phyloP scores from a whole-genome alignment of 768 basidiomycete genomes.

The Gautieria morchelliformis region DNA sequence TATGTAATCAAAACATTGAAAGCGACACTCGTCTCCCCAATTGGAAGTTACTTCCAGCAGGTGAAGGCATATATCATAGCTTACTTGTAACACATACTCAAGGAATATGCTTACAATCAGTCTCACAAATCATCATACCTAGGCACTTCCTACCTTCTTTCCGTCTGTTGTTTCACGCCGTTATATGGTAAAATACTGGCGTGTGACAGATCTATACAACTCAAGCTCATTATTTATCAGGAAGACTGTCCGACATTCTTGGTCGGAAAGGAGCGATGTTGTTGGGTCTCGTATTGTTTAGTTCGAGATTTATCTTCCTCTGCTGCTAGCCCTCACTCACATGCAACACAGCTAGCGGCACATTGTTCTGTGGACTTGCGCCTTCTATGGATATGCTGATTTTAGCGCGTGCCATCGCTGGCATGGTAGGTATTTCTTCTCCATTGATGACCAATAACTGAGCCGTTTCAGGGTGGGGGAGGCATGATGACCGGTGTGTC shows the following conservation, averaged over 20 bases:
- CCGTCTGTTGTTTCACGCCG: slow-evolving; percentile 86
- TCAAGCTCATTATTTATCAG: slow-evolving; percentile 27
- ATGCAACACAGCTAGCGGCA: slow-evolving; percentile 41
- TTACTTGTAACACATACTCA: neutral
- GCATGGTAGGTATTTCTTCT: slow-evolving; percentile 46
- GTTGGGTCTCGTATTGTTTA: slow-evolving; percentile 74
- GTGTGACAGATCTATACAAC: neutral
- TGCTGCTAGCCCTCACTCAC: slow-evolving; percentile 6
- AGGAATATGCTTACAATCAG: neutral
- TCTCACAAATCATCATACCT: slow-evolving; percentile 63
- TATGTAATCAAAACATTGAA: neutral
- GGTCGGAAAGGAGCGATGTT: slow-evolving; percentile 85
- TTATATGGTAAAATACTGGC: slow-evolving; percentile 49
- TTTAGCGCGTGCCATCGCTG: slow-evolving; percentile 73
- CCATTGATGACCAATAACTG: neutral
- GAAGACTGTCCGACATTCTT: slow-evolving; percentile 75
- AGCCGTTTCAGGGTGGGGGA: slow-evolving; percentile 8
- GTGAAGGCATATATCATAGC: slow-evolving; percentile 23
- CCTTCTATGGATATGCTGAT: slow-evolving; percentile 80
- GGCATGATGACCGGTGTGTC: slow-evolving; percentile 75
- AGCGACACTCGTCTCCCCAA: slow-evolving; percentile 70
- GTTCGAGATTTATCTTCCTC: slow-evolving; percentile 29
- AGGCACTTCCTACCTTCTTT: slow-evolving; percentile 79
- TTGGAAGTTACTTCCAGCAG: slow-evolving; percentile 76
- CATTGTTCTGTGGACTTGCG: slow-evolving; percentile 77